Evolutionary conservation across 257 asterid species (phyloP).

Genomic region (Solanum arcanum): DNA sequence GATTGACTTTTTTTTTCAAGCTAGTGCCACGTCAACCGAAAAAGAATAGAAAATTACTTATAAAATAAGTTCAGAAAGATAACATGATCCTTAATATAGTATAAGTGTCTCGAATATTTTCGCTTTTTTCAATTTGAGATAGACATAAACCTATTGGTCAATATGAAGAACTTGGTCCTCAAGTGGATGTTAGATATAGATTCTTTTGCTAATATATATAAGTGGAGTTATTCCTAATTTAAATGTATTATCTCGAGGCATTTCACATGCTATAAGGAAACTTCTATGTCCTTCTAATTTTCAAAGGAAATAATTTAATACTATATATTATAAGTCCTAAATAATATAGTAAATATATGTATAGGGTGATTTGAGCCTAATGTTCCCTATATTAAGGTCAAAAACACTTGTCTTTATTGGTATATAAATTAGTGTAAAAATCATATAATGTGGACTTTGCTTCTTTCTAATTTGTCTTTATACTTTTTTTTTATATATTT

Average conservation of each 20-base stretch:
- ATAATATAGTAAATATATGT: neutral
- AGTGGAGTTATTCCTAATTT: constrained; percentile 3
- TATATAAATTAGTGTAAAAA: neutral
- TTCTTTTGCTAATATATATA: neutral
- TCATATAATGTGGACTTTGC: neutral
- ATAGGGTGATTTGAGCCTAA: neutral
- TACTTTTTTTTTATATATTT: neutral
- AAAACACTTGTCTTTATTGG: neutral
- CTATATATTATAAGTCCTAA: neutral
- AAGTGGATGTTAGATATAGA: neutral
- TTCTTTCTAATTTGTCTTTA: neutral
- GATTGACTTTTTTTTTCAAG: too few relatives aligned
- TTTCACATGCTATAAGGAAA: constrained; percentile 17
- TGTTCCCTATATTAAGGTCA: neutral
- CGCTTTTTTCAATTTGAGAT: neutral
- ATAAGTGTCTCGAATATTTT: too few relatives aligned
- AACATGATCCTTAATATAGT: too few relatives aligned
- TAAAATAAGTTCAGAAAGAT: too few relatives aligned
- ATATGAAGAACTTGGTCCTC: neutral
- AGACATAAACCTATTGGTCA: neutral
- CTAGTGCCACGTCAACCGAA: too few relatives aligned
- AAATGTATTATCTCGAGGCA: constrained; percentile 14
- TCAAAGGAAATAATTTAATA: neutral
- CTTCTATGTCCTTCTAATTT: neutral
- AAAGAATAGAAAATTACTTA: too few relatives aligned